Evolutionary conservation across 495 filamentous ascomycete genomes (phyloP).

Genomic region (Hypomontagnella submonticulosa): DNA sequence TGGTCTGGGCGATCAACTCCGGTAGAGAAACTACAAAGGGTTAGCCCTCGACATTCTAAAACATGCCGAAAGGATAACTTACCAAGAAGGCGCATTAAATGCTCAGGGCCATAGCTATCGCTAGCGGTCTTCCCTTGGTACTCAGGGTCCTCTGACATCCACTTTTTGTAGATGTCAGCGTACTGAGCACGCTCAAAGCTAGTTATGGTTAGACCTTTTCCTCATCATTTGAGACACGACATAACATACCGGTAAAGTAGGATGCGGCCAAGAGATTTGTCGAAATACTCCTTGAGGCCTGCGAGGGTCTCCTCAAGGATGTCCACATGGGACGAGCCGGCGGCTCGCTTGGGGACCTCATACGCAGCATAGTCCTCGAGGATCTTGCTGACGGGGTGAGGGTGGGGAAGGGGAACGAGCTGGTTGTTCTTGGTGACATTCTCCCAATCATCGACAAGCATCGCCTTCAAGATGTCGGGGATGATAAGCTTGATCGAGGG

Average conservation of each 20-base stretch:
- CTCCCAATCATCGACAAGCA: conserved; percentile 98
- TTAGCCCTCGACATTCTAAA: conserved; percentile 28
- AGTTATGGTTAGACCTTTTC: conserved; percentile 17
- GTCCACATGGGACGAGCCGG: conserved; percentile 75
- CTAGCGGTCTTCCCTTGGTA: conserved; percentile 70
- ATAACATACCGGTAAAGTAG: conserved; percentile 77
- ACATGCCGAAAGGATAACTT: conserved; percentile 50
- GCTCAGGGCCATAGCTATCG: conserved; percentile 94
- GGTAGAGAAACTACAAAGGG: conserved; percentile 78
- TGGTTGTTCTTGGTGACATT: conserved; percentile 94
- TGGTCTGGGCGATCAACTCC: conserved; percentile 94
- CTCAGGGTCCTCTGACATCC: conserved; percentile 65
- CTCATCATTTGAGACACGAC: neutral
- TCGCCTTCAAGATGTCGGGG: conserved; percentile 86
- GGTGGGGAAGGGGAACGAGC: conserved; percentile 84
- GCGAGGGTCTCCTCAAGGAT: conserved; percentile 88
- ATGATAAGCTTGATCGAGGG: conserved; percentile 84
- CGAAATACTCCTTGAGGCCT: conserved; percentile 91
- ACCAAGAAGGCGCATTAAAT: conserved; percentile 89
- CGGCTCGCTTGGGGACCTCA: conserved; percentile 72
- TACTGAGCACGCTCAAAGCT: conserved; percentile 90
- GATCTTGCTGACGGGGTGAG: conserved; percentile 77
- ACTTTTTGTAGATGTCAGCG: conserved; percentile 72
- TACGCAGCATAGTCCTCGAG: conserved; percentile 79
- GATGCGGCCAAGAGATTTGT: conserved; percentile 83